Conservation (phyloP, 2,329 filamentous ascomycete species). For the Pseudogymnoascus sp. region DNA sequence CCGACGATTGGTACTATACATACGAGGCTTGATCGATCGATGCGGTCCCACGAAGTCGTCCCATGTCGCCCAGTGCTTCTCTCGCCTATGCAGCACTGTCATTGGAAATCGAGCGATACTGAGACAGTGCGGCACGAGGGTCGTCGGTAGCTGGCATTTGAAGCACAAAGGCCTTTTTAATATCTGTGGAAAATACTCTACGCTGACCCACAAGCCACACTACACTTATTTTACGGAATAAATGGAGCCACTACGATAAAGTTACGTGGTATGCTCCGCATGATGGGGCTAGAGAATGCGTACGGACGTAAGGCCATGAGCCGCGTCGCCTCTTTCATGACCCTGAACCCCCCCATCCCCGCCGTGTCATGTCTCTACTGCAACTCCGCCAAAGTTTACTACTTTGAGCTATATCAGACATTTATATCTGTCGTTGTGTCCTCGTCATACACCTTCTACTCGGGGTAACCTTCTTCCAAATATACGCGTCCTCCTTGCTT, state of each 20-base stretch:
- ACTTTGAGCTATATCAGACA: slow-evolving; percentile 19
- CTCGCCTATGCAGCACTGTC: not conserved
- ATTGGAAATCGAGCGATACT: not conserved
- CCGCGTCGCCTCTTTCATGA: not conserved
- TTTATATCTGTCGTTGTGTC: slow-evolving; percentile 25
- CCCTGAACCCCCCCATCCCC: not conserved
- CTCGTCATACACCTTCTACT: slow-evolving; percentile 6
- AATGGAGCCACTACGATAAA: not conserved
- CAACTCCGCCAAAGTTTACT: slow-evolving; percentile 20
- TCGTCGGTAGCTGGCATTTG: not conserved
- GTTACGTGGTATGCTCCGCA: not conserved
- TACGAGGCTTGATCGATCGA: not conserved
- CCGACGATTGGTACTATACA: not conserved
- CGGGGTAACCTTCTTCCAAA: not conserved
- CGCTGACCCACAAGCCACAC: not conserved
- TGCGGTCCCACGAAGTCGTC: not conserved
- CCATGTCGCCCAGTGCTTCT: not conserved
- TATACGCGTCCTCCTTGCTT: slow-evolving; percentile 3
- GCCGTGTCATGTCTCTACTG: not conserved
- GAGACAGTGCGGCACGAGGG: not conserved
- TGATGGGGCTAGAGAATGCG: not conserved
- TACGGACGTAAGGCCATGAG: slow-evolving; percentile 4
- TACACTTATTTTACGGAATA: not conserved
- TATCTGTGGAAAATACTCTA: not conserved
- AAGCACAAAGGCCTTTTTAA: not conserved